These are phyloP conservation scores for Tuctoria greenei DNA, from an alignment of 176 grass and related monocot genomes.

Conservation along the genomic window DNA sequence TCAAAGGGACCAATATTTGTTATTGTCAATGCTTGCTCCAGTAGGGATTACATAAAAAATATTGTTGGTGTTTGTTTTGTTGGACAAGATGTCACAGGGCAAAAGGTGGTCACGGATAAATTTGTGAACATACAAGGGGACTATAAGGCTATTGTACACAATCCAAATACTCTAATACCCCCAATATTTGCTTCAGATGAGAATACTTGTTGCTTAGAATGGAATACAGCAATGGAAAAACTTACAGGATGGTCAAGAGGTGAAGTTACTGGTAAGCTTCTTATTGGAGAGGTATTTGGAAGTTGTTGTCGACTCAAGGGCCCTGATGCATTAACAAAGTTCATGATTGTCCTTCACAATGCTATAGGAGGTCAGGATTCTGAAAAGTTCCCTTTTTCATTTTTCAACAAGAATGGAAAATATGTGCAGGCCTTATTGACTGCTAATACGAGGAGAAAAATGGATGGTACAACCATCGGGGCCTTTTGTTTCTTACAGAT, in stretches of 20 bases:
- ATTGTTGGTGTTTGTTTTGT: slow-evolving; percentile 91
- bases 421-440: slow-evolving; percentile 89
- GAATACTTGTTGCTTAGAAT: slow-evolving; percentile 94
- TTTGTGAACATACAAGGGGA: slow-evolving; percentile 98
- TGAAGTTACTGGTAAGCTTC: slow-evolving; percentile 77
- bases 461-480: slow-evolving; percentile 73
- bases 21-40: slow-evolving; percentile 91
- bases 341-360: slow-evolving; percentile 93
- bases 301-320: slow-evolving; percentile 82
- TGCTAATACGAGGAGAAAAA: slow-evolving; percentile 75
- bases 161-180: slow-evolving; percentile 88
- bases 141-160: slow-evolving; percentile 95
- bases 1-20: slow-evolving; percentile 74
- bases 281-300: slow-evolving; percentile 91
- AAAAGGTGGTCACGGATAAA: slow-evolving; percentile 99
- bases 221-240: slow-evolving; percentile 98
- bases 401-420: slow-evolving; percentile 93
- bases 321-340: slow-evolving; percentile 85
- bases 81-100: slow-evolving; percentile 84
- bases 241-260: slow-evolving; percentile 87
- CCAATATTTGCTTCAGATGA: slow-evolving; percentile 99
- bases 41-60: slow-evolving; percentile 79
- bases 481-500: slow-evolving; percentile 98
- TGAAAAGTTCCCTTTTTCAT: slow-evolving; percentile 87
- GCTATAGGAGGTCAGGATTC: slow-evolving; percentile 82